Percentiles rank a stretch among this genome's conserved stretches.
Evolutionary conservation across 108 stramenopile species (phyloP).

Genomic region (Stephanodiscus minutulus): DNA sequence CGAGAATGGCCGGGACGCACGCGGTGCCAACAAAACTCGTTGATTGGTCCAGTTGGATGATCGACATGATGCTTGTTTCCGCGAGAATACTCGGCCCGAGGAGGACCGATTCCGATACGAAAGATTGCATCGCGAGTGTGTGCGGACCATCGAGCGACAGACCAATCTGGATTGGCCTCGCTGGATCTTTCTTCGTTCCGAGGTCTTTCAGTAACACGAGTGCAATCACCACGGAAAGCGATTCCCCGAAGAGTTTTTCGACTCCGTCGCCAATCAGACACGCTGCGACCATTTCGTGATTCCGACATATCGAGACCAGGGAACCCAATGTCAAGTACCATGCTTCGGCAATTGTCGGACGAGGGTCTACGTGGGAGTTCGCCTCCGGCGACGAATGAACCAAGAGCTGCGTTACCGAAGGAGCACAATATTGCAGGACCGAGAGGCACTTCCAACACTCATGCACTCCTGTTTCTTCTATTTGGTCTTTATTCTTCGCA

Average conservation of each 20-base stretch:
- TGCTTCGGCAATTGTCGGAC: slow-evolving; percentile 72
- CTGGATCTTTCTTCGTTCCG: slow-evolving; percentile 27
- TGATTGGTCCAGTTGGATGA: slow-evolving; percentile 14
- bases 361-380: slow-evolving; percentile 62
- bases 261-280: slow-evolving; percentile 15
- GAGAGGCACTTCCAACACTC: slow-evolving; percentile 35
- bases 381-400: slow-evolving; percentile 32
- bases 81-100: slow-evolving; percentile 58
- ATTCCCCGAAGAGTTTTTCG: slow-evolving; percentile 50
- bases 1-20: slow-evolving; percentile 61
- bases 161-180: slow-evolving; percentile 35
- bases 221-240: slow-evolving; percentile 46
- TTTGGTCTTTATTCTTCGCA: not conserved
- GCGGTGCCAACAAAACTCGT: slow-evolving; percentile 2
- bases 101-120: slow-evolving; percentile 47
- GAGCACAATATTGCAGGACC: slow-evolving; percentile 37
- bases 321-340: slow-evolving; percentile 60
- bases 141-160: slow-evolving; percentile 83
- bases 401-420: slow-evolving; percentile 12
- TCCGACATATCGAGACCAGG: slow-evolving; percentile 26
- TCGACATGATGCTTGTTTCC: slow-evolving; percentile 19
- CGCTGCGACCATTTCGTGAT: slow-evolving; percentile 19
- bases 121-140: slow-evolving; percentile 68
- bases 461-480: not conserved
- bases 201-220: slow-evolving; percentile 59